Evolutionary conservation across 768 basidiomycete genomes (phyloP).

Genomic region (Rhizopogon roseolus): DNA sequence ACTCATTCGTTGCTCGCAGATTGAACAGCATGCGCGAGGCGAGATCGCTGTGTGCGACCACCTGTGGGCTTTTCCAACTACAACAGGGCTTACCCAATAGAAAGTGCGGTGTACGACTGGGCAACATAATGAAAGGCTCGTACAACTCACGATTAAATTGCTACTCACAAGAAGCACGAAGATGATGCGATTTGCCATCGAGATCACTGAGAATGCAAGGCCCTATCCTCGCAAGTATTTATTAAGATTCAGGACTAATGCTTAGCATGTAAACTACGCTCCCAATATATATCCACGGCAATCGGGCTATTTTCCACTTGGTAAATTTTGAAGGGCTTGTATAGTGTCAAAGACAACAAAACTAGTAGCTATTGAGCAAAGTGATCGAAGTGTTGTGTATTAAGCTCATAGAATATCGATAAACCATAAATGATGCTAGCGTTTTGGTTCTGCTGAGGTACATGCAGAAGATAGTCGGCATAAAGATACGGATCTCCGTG

Average conservation of each 20-base stretch:
- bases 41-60: not conserved
- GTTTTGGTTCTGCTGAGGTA: not conserved
- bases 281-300: not conserved
- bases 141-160: no score
- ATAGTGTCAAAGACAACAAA: not conserved
- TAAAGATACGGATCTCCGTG: not conserved
- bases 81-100: not conserved
- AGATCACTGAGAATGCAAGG: not conserved
- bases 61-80: not conserved
- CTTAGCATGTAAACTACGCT: not conserved
- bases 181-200: not conserved
- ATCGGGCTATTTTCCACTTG: not conserved
- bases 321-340: not conserved
- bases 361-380: not conserved
- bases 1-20: not conserved
- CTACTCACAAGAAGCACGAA: not conserved
- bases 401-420: not conserved
- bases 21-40: not conserved
- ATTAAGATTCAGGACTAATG: not conserved
- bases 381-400: not conserved
- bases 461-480: not conserved
- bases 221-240: no score
- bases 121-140: not conserved
- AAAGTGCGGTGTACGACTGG: not conserved
- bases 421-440: not conserved